Percentiles rank a stretch among this genome's conserved stretches.
Conservation (phyloP, 352 stramenopile genomes). For the Phytophthora sansomeana region DNA sequence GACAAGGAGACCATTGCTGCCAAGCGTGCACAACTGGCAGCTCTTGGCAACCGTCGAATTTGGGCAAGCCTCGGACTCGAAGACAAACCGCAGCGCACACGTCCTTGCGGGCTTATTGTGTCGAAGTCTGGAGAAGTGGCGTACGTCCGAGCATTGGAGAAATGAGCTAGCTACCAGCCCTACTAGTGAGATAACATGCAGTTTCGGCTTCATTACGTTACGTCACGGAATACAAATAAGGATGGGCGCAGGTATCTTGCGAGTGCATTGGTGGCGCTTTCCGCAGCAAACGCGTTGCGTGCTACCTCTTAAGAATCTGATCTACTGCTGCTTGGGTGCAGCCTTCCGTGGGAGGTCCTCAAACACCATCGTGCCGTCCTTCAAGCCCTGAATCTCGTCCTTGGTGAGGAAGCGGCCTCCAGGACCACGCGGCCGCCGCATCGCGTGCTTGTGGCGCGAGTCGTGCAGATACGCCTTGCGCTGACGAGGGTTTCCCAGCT, state of each 20-base stretch:
- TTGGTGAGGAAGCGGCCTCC: constrained; percentile 88
- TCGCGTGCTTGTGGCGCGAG: constrained; percentile 89
- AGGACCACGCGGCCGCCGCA: constrained; percentile 83
- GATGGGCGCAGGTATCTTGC: constrained; percentile 26
- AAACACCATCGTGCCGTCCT: constrained; percentile 78
- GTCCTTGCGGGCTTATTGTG: constrained; percentile 69
- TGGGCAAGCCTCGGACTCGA: constrained; percentile 88
- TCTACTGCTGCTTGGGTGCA: constrained; percentile 42
- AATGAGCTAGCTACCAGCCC: constrained; percentile 35
- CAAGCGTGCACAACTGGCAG: constrained; percentile 79
- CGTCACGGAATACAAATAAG: constrained; percentile 48
- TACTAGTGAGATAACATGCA: constrained; percentile 17
- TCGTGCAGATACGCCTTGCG: constrained; percentile 89
- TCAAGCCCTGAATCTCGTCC: constrained; percentile 83
- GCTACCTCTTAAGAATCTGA: constrained; percentile 1
- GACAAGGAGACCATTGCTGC: constrained; percentile 84
- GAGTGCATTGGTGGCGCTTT: background rate
- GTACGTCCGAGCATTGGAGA: constrained; percentile 73
- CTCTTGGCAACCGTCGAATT: constrained; percentile 80
- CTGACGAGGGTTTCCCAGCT: constrained; percentile 80
- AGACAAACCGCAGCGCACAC: constrained; percentile 70
- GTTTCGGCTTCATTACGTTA: constrained; percentile 31
- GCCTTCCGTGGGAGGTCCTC: constrained; percentile 71
- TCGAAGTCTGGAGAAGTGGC: constrained; percentile 78
- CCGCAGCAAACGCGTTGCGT: constrained; percentile 4